Evolutionary conservation across 2,329 filamentous ascomycete genomes (phyloP), one percentile per base, ranked within the genome.

Genomic region (Lecanicillium sp.): DNA sequence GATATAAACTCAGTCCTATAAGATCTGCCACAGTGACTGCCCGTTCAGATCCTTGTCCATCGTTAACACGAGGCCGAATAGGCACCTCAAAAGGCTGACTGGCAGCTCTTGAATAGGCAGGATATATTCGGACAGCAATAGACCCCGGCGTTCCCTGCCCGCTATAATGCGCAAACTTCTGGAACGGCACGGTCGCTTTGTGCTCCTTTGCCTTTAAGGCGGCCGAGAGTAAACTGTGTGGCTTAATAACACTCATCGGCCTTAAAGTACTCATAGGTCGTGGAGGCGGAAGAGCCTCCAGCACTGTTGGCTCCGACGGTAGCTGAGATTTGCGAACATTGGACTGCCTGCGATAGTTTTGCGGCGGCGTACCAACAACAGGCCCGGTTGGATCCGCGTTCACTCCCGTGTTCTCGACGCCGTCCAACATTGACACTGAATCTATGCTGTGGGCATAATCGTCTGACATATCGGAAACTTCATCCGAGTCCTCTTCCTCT

Each of bases 71-170:
- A 34, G 80, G 75, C 17, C 80, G 71, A 34, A 90, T 80, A 13
- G 84, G 71, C 4, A 90, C 77, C 52, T 89, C 82, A 33, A 80
- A 75, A 0, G 82, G 76, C 48, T 78, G 78, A 13, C 70, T 71
- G 0, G 80, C 68, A 17, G 74, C 73, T 11, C 72, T 70, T 13
- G 82, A 83, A 48, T 82, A 85, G 0, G 84, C 80, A 6, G 76
- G 80, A 56, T 86, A 90, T 29, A 94, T 84, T 40, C 83, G 83
- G 45, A 92, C 73, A 48, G 76, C 78, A 15, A 92, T 68, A 3
- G 85, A 85, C 35, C 81, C 84, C 6, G 82, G 74, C 44, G 89
- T 85, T 14, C 83, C 85, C 54, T 88, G 81, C 1, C 85, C 86
- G 41, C 81, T 86, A 28, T 86, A 70, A 13, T 80, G 75, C 2